Percentiles rank a stretch among this genome's conserved stretches.
These are phyloP conservation scores for Austroboletus rostrupii DNA, from an alignment of 1,284 basidiomycete species.

Conservation along the genomic window DNA sequence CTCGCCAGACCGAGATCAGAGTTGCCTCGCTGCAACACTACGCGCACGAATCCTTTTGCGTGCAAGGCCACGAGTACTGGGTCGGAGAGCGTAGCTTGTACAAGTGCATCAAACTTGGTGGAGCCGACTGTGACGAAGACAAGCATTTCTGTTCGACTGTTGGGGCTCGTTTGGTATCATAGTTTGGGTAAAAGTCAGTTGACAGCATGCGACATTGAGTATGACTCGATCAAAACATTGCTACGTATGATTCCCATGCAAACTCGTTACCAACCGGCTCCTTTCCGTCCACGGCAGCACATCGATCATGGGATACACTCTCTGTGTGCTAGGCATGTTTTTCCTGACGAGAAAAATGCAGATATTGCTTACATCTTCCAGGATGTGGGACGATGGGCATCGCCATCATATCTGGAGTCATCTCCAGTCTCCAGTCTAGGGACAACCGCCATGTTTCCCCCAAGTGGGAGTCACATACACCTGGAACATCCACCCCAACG, in stretches of 20 bases:
- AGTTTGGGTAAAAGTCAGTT: neutral
- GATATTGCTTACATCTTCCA: slow-evolving; percentile 29
- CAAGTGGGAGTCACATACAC: slow-evolving; percentile 82
- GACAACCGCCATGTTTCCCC: slow-evolving; percentile 29
- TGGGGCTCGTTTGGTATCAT: neutral
- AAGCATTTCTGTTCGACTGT: slow-evolving; percentile 39
- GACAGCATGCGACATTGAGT: neutral
- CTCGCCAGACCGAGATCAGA: slow-evolving; percentile 30
- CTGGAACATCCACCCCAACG: slow-evolving; percentile 77
- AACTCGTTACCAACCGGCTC: neutral
- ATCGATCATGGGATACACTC: slow-evolving; percentile 36
- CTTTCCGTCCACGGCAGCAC: slow-evolving; percentile 2
- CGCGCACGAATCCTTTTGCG: slow-evolving; percentile 48
- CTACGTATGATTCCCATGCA: neutral
- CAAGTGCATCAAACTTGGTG: slow-evolving; percentile 79
- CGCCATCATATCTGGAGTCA: slow-evolving; percentile 88
- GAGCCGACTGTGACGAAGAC: slow-evolving; percentile 88
- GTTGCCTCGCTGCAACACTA: slow-evolving; percentile 78
- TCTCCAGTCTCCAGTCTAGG: slow-evolving; percentile 65
- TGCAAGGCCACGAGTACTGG: slow-evolving; percentile 53
- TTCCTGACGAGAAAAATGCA: neutral
- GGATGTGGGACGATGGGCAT: slow-evolving; percentile 99
- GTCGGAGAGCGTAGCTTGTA: slow-evolving; percentile 57
- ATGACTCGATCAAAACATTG: slow-evolving; percentile 14
- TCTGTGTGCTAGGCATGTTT: slow-evolving; percentile 37